phyloP scores from a whole-genome alignment of 306 rosid species.

The Fagus sylvatica region DNA sequence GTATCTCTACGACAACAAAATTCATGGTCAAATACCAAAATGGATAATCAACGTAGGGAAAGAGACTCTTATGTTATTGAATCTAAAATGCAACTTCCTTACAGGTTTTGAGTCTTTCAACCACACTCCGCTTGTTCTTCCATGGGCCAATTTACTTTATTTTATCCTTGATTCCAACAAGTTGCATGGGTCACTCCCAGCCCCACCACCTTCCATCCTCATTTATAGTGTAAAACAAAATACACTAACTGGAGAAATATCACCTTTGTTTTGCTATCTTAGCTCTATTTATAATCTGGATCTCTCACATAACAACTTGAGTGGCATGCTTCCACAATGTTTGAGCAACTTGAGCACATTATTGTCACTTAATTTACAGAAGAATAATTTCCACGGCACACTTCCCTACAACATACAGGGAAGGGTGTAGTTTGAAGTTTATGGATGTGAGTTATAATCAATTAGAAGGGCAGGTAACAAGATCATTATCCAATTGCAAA shows the following conservation, averaged over 20 bases:
- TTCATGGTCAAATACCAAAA: background rate
- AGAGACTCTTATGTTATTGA: accelerated
- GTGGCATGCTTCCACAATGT: no score
- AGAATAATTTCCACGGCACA: no score
- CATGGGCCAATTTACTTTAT: accelerated
- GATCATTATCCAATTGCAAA: no score
- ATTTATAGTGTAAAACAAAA: background rate
- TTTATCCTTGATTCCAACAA: background rate
- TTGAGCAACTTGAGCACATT: no score
- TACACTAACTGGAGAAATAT: background rate
- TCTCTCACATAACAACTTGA: background rate
- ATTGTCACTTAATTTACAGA: no score
- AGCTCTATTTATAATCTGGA: accelerated
- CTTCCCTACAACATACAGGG: no score
- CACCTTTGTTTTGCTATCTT: background rate
- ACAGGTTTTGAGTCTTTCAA: background rate
- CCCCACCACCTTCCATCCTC: background rate
- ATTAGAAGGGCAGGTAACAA: no score
- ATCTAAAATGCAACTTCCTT: accelerated
- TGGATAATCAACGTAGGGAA: background rate
- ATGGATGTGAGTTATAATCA: no score
- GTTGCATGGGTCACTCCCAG: background rate
- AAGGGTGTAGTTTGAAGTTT: no score
- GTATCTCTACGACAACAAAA: accelerated
- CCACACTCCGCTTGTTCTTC: no score